These are phyloP conservation scores for Vigna unguiculata DNA, from an alignment of 306 rosid genomes.

Conservation along the genomic window DNA sequence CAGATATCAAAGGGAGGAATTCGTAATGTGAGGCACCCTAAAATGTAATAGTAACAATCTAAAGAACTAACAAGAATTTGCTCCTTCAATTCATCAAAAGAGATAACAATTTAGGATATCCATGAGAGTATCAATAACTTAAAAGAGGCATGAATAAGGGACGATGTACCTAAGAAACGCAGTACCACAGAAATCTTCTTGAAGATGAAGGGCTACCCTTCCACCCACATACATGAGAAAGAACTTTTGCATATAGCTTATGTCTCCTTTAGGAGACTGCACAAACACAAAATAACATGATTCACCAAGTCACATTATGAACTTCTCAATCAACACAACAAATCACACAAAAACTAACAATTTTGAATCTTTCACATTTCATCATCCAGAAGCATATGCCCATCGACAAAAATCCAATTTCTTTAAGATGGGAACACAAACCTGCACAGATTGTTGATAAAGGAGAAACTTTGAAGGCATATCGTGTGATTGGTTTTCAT, in stretches of 20 bases:
- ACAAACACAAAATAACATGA: constrained; percentile 42
- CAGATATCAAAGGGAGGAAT: neutral
- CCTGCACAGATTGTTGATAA: constrained; percentile 94
- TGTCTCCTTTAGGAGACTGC: constrained; percentile 95
- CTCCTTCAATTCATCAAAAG: constrained; percentile 24
- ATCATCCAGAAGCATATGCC: constrained; percentile 9
- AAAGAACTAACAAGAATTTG: neutral
- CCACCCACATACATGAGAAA: constrained; percentile 91
- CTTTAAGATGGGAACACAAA: constrained; percentile 41
- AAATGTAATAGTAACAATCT: neutral
- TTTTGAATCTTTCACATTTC: constrained; percentile 8
- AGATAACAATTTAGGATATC: constrained; percentile 16
- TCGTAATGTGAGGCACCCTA: neutral
- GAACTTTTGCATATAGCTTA: constrained; percentile 89
- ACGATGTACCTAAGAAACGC: constrained; percentile 75
- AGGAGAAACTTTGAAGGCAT: constrained; percentile 84
- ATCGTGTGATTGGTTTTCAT: constrained; percentile 52
- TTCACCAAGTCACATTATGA: constrained; percentile 37
- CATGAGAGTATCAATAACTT: neutral
- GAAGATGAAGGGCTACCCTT: constrained; percentile 85
- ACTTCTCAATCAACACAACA: constrained; percentile 2
- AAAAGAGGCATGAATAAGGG: neutral
- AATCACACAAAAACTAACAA: neutral
- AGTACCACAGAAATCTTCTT: constrained; percentile 95
- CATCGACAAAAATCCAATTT: neutral